These are phyloP conservation scores for Dictyostelium discoideum DNA, from an alignment of 78 protist species.

Conservation along the genomic window dicty_2.7 NC_007088.5:6631501-6632000, in stretches of 20 bases:
- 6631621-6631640: conserved; percentile 35
- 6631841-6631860: conserved; percentile 31
- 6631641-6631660: conserved; percentile 38
- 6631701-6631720: conserved; percentile 1
- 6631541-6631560: conserved; percentile 73
- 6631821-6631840: conserved; percentile 18
- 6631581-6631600: conserved; percentile 18
- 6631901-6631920: neutral
- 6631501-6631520: neutral
- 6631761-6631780: conserved; percentile 3
- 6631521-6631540: conserved; percentile 44
- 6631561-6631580: neutral
- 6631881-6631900: conserved; percentile 36
- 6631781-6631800: neutral
- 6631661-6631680: neutral
- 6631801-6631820: conserved; percentile 42
- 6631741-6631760: conserved; percentile 44
- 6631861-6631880: conserved; percentile 38
- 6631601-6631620: conserved; percentile 63
- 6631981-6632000: neutral
- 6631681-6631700: conserved; percentile 22
- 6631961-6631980: neutral
- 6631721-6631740: conserved; percentile 49
- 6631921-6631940: neutral
- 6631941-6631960: neutral